Evolutionary conservation across 2,329 filamentous ascomycete genomes (phyloP).

Genomic region (Arachnomyces sp.): DNA sequence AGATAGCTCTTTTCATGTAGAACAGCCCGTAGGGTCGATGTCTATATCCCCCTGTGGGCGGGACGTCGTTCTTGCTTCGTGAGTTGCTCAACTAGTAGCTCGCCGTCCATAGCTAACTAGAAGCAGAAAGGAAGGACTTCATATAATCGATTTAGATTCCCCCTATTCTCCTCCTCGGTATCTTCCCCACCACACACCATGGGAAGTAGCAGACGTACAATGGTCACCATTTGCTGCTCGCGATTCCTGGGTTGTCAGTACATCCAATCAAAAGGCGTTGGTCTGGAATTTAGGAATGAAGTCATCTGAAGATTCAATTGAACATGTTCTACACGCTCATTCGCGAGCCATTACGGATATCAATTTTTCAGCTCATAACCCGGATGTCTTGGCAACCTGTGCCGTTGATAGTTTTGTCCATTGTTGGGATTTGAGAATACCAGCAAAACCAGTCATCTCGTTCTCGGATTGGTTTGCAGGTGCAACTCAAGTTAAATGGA

Average conservation of each 20-base stretch:
- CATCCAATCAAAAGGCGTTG: constrained; percentile 86
- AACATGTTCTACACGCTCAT: constrained; percentile 80
- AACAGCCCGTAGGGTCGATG: constrained; percentile 73
- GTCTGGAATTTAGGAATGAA: constrained; percentile 83
- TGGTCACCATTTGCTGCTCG: constrained; percentile 89
- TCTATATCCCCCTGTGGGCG: constrained; percentile 87
- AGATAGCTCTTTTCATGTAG: constrained; percentile 76
- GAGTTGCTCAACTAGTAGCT: constrained; percentile 18
- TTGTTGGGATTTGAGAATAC: constrained; percentile 77
- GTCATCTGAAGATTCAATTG: constrained; percentile 68
- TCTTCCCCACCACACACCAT: constrained; percentile 78
- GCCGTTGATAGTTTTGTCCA: constrained; percentile 90
- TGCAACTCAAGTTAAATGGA: constrained; percentile 93
- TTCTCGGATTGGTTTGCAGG: constrained; percentile 93
- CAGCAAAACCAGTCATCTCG: constrained; percentile 64
- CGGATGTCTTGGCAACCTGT: constrained; percentile 81
- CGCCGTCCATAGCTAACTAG: constrained; percentile 10
- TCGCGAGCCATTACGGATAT: constrained; percentile 89
- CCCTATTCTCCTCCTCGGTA: constrained; percentile 81
- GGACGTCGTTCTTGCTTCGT: constrained; percentile 82
- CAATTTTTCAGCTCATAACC: constrained; percentile 90
- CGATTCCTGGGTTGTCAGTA: constrained; percentile 90
- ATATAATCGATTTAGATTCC: constrained; percentile 86
- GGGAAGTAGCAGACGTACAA: constrained; percentile 92
- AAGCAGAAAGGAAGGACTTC: constrained; percentile 67